Evolutionary conservation across 2,329 filamentous ascomycete genomes (phyloP), one percentile per base, ranked within the genome.

Genomic region (Zymoseptoria crescenta): DNA sequence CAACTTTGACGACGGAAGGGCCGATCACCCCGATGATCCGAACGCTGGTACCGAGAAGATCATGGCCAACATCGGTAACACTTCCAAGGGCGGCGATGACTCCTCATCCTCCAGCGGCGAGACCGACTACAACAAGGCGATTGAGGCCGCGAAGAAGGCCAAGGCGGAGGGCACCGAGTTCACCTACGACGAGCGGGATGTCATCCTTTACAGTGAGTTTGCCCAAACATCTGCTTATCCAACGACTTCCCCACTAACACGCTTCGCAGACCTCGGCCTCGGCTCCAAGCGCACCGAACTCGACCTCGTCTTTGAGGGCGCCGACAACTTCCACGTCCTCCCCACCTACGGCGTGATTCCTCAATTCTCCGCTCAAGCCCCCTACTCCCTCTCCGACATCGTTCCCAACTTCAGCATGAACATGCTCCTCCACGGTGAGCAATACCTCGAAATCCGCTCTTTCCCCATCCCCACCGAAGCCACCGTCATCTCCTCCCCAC

Each of bases 381-480:
- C 93, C 28, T 97, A 88, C 80, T 85, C 81, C 74, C 82, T 94
- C 69, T 84, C 86, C 71, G 85, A 92, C 59, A 83, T 99, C 62
- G 88, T 97, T 28, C 91, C 92, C 74, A 96, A 97, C 81, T 99
- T 96, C 81, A 91, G 85, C 45, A 93, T 92, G 62, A 96, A 96
- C 91, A 96, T 96, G 91, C 85, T 99, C 55, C 87, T 99, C 24
- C 94, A 99, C 79, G 94, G 94, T 72, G 94, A 99, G 81, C 94
- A 99, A 76, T 99, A 92, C 78, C 89, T 99, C 64, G 94, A 99
- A 77, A 83, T 99, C 71, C 86, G 87, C 73, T 91, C 93, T 75
- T 95, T 86, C 79, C 94, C 94, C 49, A 88, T 97, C 69, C 93
- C 93, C 41, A 96, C 92, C 30, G 83, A 86, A 57, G 91, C 83